Evolutionary conservation across 176 grass and related monocot species (phyloP), one percentile per base, ranked within the genome.

Genomic region (Miscanthus lutarioriparius): DNA sequence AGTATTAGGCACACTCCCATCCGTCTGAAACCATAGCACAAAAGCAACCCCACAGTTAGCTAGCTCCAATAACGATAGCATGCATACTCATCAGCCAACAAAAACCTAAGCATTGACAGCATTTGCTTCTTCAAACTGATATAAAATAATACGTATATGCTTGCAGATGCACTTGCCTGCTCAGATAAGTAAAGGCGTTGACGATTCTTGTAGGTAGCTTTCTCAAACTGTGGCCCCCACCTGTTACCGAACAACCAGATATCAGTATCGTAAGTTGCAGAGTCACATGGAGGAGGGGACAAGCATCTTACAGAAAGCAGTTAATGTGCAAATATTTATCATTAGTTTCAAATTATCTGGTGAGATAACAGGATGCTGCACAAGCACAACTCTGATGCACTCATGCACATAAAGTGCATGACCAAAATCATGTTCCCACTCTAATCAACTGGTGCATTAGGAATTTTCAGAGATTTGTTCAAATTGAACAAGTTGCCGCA

Each of bases 171-270:
- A 63, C 72, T 87, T 80, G 54, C 96, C 93, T 95, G 91, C 86
- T 98, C 96, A 66, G 96, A 87, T 40, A 99, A 88, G 83, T 96
- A 94, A 75, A 99, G 90, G 15, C 88, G 91, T 56, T 99, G 96
- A 7, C 85, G 74, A 78, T 92, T 92, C 76, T 94, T 94, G 76
- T 91, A 92, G 22, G 87, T 92, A 64, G 87, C 93, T 79, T 91
- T 71, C 76, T 94, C 91, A 63, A 96, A 87, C 73, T 93, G 91
- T 6, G 91, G 87, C 0, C 96, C 96, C 96, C 93, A 98, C 71
- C 96, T 99, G 77, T 75, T 70, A 63, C 80, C 30, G 51, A 73
- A 7, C 72, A 90, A 79, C 38, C 75, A 84, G 82, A 67, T 30
- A 82, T 41, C 47, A 89, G 59, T 54, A 72, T 68, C 44, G 16